Conservation (phyloP, 129 eudicot genomes). For the Tagetes erecta region DNA sequence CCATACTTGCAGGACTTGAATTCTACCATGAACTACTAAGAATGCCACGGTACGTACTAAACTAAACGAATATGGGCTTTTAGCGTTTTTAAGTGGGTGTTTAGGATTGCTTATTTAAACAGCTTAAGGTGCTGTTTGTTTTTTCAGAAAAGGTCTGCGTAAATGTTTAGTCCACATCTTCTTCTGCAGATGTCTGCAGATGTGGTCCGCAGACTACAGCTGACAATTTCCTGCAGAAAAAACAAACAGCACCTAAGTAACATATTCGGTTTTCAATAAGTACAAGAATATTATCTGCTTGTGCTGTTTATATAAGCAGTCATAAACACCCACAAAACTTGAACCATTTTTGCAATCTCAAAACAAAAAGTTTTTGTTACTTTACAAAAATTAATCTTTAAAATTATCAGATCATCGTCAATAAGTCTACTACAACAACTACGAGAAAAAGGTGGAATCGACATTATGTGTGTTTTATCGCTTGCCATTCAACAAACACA, state of each 20-base stretch:
- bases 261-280: too few species aligned
- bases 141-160: too few species aligned
- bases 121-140: neutral
- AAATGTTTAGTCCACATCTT: too few species aligned
- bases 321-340: neutral
- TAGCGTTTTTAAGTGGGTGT: neutral
- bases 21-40: constrained; percentile 74
- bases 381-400: neutral
- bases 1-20: constrained; percentile 56
- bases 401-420: constrained; percentile 55
- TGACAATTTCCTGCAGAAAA: too few species aligned
- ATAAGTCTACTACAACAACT: constrained; percentile 54
- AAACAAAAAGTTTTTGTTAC: neutral
- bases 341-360: neutral
- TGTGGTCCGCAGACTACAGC: too few species aligned
- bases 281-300: neutral
- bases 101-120: neutral
- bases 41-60: constrained; percentile 57
- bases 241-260: too few species aligned
- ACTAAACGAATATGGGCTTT: neutral
- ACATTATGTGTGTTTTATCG: constrained; percentile 49
- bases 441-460: constrained; percentile 48
- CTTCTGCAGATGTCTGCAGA: too few species aligned
- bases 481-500: constrained; percentile 59
- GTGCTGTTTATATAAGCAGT: neutral